Conservation (phyloP, 495 filamentous ascomycete genomes). For the Neurospora pannonica region DNA sequence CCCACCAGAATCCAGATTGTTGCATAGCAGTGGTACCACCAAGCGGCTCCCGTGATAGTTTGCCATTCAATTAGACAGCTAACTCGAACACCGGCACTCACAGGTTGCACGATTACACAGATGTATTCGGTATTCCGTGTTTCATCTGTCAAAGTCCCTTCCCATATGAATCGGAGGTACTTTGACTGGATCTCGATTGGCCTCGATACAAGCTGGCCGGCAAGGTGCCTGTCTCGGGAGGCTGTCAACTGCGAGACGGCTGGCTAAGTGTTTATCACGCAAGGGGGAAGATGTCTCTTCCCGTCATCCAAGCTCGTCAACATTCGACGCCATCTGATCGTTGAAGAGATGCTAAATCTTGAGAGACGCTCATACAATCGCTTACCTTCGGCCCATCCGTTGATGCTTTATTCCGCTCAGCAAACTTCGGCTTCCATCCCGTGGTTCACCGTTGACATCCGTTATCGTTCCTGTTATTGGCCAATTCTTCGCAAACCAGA, state of each 20-base stretch:
- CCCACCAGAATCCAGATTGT: neutral
- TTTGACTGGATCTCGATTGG: neutral
- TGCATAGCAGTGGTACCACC: neutral
- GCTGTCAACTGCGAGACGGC: neutral
- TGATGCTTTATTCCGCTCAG: neutral
- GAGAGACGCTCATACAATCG: neutral
- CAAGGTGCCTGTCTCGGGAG: neutral
- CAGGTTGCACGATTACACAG: neutral
- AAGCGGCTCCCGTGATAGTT: neutral
- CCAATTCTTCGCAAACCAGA: neutral
- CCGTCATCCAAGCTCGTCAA: neutral
- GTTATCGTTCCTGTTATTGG: neutral
- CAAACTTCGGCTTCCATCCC: neutral
- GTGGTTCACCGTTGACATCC: neutral
- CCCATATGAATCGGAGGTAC: neutral
- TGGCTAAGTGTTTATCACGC: neutral
- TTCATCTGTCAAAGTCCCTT: neutral
- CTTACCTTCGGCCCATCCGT: neutral
- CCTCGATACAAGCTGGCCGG: neutral
- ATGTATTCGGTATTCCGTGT: neutral
- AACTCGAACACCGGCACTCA: neutral
- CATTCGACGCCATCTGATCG: neutral
- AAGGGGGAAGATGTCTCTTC: neutral
- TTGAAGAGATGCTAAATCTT: neutral
- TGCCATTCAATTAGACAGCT: neutral